Base-by-base conservation (phyloP, 176 grass and related monocot genomes). In the Thalia dealbata region DNA sequence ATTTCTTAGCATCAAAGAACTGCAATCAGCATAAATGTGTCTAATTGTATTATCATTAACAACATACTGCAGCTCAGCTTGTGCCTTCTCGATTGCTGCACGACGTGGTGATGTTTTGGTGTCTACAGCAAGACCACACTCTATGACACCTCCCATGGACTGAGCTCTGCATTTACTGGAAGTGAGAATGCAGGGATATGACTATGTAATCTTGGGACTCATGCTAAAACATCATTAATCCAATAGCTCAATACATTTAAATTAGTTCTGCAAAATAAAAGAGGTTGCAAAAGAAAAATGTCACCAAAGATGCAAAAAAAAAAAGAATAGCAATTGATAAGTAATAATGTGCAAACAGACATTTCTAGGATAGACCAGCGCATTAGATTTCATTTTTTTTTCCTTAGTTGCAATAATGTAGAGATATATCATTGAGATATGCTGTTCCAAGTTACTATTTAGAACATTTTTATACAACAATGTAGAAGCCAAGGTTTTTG, bases 111-210 rank as follows among this genome's bases (percentile, higher is more conserved):
- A 99, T 70, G 77, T 71, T 85, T 99, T 99, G 32, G 83, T 81
- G 75, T 91, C 90, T 46, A 82, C 44, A 42, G 52, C 74, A 80
- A 88, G 70, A 79, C 87, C 87, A 70, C 90, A 86, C 72, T 97
- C 90, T 67, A 77, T 81, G 80, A 92, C 88, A 74, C 90, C 95
- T 91, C 85, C 95, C 95, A 99, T 95, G 76, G 87, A 85, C 73
- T 76, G 75, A 71, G 29, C 69, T 88, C 86, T 86, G 85, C 83
- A 88, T 86, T 85, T 78, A 85, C 78, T 79, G 76, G 71, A 75
- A 52, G 66, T 72, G 72, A 74, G 78, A 77, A 74, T 45, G 45
- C 71, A 38, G 46, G 52, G 63, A 56, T 78, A 74, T 52, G 81
- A 78, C 73, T 75, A 72, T 83, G 67, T 75, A 76, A 84, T 52